Evolutionary conservation across 305 asterid genomes (phyloP).

Genomic region (Fraxinus sp.): DNA sequence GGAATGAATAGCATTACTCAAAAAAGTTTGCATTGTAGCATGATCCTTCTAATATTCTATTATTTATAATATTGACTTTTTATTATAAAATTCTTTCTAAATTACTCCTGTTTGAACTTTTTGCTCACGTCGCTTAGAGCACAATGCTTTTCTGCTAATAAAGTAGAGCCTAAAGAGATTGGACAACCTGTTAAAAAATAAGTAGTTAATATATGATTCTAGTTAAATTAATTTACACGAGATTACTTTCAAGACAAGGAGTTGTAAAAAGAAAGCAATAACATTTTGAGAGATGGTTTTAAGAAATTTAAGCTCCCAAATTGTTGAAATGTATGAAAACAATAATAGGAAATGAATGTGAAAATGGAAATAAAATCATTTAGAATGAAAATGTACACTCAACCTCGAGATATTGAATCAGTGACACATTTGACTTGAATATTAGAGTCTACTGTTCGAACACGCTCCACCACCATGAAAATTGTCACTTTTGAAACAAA

Average conservation of each 20-base stretch:
- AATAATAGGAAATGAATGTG: neutral
- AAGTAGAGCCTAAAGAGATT: neutral
- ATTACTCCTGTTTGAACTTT: neutral
- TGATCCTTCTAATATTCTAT: neutral
- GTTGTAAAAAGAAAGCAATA: neutral
- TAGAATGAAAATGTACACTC: neutral
- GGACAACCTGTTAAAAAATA: neutral
- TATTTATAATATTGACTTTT: neutral
- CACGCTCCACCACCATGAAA: too few species aligned
- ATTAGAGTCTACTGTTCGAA: too few species aligned
- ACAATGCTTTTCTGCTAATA: neutral
- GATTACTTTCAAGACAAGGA: neutral
- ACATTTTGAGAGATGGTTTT: neutral
- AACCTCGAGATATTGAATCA: neutral
- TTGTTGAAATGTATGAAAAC: neutral
- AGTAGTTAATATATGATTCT: neutral
- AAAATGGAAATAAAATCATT: neutral
- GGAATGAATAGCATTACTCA: too few species aligned
- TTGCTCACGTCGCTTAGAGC: neutral
- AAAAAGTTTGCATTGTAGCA: too few species aligned
- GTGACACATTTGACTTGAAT: neutral
- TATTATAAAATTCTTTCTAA: neutral
- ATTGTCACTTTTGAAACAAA: neutral
- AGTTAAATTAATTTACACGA: neutral
- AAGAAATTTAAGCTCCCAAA: neutral